These are phyloP conservation scores for Podila horticola DNA, from an alignment of 192 early-diverging fungal genomes.

Conservation along the genomic window DNA sequence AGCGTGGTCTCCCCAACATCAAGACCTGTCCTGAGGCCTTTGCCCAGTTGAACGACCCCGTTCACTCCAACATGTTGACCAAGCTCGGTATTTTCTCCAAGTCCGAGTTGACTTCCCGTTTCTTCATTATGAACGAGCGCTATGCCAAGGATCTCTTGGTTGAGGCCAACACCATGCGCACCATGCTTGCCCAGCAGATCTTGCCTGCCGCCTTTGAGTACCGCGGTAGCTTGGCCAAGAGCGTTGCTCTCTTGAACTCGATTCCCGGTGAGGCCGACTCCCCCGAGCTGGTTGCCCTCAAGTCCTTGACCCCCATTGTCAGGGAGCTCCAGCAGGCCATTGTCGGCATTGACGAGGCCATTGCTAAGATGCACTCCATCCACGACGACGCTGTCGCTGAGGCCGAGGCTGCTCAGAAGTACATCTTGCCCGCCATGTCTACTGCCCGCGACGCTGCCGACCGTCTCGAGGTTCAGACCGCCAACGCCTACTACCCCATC, in stretches of 20 bases:
- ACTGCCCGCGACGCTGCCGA: constrained; percentile 75
- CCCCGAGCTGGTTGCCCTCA: constrained; percentile 80
- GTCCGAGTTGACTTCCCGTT: constrained; percentile 90
- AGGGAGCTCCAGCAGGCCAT: constrained; percentile 62
- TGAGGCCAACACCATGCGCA: constrained; percentile 90
- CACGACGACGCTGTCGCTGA: constrained; percentile 67
- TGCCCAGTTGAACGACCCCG: constrained; percentile 75
- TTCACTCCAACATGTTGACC: constrained; percentile 82
- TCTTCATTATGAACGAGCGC: constrained; percentile 96
- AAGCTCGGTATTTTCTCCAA: constrained; percentile 86
- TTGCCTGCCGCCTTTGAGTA: constrained; percentile 90
- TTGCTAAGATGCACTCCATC: constrained; percentile 68
- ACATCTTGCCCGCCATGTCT: constrained; percentile 79
- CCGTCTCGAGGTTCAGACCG: constrained; percentile 79
- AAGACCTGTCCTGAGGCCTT: constrained; percentile 90
- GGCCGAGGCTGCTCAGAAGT: constrained; percentile 70
- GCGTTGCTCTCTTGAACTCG: constrained; percentile 76
- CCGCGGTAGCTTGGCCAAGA: constrained; percentile 89
- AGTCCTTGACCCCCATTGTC: constrained; percentile 72
- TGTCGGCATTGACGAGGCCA: constrained; percentile 63
- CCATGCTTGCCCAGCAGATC: constrained; percentile 85
- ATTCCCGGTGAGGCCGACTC: constrained; percentile 54
- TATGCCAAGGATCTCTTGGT: constrained; percentile 97
- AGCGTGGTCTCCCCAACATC: constrained; percentile 97
- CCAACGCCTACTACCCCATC: constrained; percentile 96